Percentiles rank a stretch among this genome's conserved stretches.
These are phyloP conservation scores for Zalerion maritima DNA, from an alignment of 495 filamentous ascomycete genomes.

Conservation along the genomic window DNA sequence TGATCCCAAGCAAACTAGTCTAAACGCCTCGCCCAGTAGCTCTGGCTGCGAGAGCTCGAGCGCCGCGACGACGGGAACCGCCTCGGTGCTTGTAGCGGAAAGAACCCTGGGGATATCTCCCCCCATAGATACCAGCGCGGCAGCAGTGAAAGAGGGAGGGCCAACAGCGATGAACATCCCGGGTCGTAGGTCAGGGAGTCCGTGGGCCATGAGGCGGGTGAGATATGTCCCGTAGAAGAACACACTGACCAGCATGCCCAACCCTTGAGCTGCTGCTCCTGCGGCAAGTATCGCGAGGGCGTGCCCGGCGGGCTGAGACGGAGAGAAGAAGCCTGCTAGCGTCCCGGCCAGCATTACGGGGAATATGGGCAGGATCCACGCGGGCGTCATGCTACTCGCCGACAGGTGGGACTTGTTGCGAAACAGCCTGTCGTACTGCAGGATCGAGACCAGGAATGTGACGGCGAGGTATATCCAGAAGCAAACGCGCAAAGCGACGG, in stretches of 20 bases:
- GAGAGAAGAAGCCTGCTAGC: conserved; percentile 26
- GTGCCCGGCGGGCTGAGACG: conserved; percentile 24
- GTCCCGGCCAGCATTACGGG: conserved; percentile 40
- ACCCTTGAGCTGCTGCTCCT: conserved; percentile 35
- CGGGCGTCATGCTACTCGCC: conserved; percentile 31
- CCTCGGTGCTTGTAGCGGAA: conserved; percentile 11
- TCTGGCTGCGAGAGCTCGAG: conserved; percentile 4
- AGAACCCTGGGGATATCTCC: conserved; percentile 21
- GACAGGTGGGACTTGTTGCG: conserved; percentile 23
- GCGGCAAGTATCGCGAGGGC: conserved; percentile 33
- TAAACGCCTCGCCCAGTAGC: conserved; percentile 21
- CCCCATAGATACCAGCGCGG: conserved; percentile 53
- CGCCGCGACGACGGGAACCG: conserved; percentile 8
- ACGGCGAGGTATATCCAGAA: conserved; percentile 40
- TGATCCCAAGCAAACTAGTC: conserved; percentile 31
- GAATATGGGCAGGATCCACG: conserved; percentile 42
- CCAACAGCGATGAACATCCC: conserved; percentile 64
- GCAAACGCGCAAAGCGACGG: conserved; percentile 22
- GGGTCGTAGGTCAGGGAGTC: conserved; percentile 37
- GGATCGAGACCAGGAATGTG: conserved; percentile 27
- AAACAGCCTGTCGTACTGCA: conserved; percentile 39
- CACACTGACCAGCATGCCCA: conserved; percentile 33
- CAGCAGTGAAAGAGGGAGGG: conserved; percentile 52
- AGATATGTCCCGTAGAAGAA: conserved; percentile 44
- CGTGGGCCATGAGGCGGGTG: conserved; percentile 42